Conservation (phyloP, 768 basidiomycete species). For the Amanita pallidorosea region DNA sequence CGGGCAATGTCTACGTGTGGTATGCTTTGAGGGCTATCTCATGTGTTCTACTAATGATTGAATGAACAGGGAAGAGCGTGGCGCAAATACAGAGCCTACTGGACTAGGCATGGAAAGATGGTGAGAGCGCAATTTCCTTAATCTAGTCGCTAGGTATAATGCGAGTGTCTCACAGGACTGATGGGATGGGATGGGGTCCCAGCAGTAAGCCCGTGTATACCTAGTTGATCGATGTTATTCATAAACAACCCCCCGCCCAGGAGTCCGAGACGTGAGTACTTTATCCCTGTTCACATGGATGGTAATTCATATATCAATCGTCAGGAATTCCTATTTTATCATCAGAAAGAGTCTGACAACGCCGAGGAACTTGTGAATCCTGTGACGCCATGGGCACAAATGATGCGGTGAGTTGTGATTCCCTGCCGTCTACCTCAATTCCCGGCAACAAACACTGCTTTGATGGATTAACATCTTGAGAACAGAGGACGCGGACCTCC, state of each 20-base stretch:
- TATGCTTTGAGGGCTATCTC: constrained; percentile 11
- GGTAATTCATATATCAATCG: not conserved
- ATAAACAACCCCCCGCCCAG: constrained; percentile 15
- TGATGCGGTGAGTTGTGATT: constrained; percentile 44
- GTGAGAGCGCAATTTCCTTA: constrained; percentile 20
- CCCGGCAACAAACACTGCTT: not conserved
- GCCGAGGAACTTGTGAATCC: constrained; percentile 43
- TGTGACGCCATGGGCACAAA: constrained; percentile 65
- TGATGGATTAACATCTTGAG: constrained; percentile 11
- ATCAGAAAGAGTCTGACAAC: constrained; percentile 66
- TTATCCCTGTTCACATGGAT: not conserved
- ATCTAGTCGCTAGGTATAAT: not conserved
- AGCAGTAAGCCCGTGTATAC: constrained; percentile 45
- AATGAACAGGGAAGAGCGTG: constrained; percentile 58
- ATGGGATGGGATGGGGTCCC: constrained; percentile 77
- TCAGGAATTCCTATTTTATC: constrained; percentile 78
- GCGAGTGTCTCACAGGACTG: constrained; percentile 23
- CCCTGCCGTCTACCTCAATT: not conserved
- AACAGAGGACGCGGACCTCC: constrained; percentile 12
- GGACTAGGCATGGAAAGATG: constrained; percentile 85
- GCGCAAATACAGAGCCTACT: constrained; percentile 70
- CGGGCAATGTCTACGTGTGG: constrained; percentile 81
- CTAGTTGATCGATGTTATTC: not conserved
- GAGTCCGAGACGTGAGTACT: constrained; percentile 40
- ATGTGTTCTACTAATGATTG: not conserved